Conservation (phyloP, 139 green algal genomes). For the Spirogloea muscicola region DNA sequence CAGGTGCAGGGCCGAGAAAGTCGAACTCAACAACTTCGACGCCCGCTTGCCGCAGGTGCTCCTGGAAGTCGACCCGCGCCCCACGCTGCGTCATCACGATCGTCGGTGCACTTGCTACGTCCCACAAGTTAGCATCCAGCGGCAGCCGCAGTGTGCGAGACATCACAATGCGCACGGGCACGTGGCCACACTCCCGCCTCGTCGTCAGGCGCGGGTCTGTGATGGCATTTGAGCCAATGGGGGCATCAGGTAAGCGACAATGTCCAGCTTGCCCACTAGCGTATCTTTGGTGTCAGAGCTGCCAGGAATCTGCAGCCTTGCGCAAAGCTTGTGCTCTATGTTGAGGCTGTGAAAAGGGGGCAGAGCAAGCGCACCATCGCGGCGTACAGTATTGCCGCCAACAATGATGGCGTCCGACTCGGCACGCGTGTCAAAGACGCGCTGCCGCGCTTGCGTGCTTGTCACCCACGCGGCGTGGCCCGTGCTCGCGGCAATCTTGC, state of each 20-base stretch:
- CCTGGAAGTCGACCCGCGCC: conserved; percentile 50
- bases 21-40: conserved; percentile 98
- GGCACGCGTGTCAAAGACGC: conserved; percentile 78
- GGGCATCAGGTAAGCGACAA: too few relatives aligned
- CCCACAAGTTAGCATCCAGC: conserved; percentile 83
- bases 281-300: too few relatives aligned
- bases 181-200: conserved; percentile 75
- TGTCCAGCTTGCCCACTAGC: too few relatives aligned
- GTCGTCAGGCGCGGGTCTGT: conserved; percentile 89
- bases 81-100: conserved; percentile 94
- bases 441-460: conserved; percentile 56
- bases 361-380: too few relatives aligned
- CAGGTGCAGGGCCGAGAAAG: conserved; percentile 74
- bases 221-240: too few relatives aligned
- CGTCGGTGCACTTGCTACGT: conserved; percentile 79
- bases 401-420: conserved; percentile 86
- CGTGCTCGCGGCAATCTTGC: conserved; percentile 87
- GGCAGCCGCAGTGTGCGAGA: conserved; percentile 86
- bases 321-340: too few relatives aligned
- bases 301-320: too few relatives aligned
- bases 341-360: too few relatives aligned
- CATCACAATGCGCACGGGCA: conserved; percentile 87
- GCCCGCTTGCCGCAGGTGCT: conserved; percentile 45
- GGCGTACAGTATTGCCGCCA: conserved; percentile 86
- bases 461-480: conserved; percentile 95